Conservation (phyloP, 225 moss, liverwort and hornwort genomes). For the Climacium dendroides region DNA sequence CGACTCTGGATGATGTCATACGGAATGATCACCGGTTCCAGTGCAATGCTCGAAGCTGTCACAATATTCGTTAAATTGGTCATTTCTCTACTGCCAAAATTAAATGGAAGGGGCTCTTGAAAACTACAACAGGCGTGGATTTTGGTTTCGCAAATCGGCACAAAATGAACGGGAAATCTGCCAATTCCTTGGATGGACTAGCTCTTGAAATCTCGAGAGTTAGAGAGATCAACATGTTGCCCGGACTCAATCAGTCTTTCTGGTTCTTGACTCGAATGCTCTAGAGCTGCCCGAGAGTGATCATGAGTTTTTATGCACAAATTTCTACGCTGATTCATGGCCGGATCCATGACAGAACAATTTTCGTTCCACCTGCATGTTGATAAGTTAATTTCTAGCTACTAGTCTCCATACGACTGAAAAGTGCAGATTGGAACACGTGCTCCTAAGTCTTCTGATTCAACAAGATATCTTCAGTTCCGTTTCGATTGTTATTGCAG, state of each 20-base stretch:
- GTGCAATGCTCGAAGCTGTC: background rate
- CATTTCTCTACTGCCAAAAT: background rate
- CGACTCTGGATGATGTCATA: background rate
- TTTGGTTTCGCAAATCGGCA: background rate
- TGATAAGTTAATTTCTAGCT: background rate
- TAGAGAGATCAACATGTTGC: background rate
- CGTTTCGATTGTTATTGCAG: background rate
- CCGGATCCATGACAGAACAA: background rate
- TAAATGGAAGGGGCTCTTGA: background rate
- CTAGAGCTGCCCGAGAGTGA: background rate
- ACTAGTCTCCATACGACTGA: background rate
- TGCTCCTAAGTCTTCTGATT: background rate
- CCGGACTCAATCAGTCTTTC: background rate
- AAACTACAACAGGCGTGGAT: background rate
- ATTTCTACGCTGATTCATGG: background rate
- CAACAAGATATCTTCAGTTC: background rate
- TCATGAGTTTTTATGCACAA: background rate
- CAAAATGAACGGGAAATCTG: background rate
- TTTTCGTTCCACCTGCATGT: background rate
- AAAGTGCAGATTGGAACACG: background rate
- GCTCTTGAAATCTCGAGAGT: background rate
- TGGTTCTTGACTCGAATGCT: background rate
- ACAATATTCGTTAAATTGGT: background rate
- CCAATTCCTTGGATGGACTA: background rate
- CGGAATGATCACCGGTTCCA: background rate